Base-by-base conservation (phyloP, 257 asterid genomes). In the Scutellaria galericulata region DNA sequence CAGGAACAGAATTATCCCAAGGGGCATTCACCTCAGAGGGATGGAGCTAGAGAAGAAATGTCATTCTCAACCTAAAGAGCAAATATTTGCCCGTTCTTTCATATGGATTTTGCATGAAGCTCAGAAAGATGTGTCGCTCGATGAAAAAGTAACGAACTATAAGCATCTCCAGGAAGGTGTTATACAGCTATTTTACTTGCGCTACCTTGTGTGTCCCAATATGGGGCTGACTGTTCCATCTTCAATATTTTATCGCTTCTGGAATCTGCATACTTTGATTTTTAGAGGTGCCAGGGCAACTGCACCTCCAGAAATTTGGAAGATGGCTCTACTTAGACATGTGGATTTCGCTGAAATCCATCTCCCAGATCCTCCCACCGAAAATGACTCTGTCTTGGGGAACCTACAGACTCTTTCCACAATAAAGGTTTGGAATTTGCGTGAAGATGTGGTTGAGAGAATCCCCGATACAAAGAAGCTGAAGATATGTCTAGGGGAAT, bases 301-400 rank as follows among this genome's bases (percentile, higher is more conserved):
- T 5, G 57, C 31, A 6, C 45, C 27, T 13, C 13, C 22, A 9
- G 59, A 58, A 9, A 52, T 76, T 1, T 76, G 75, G 80, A 13
- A 42, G 27, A 61, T 68, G 80, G 45, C 58, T 8, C 62, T n/a
- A 31, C 76, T 76, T 12, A 63, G 76, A 61, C 80, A 76, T 54
- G 31, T 63, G 0, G 7, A 52, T 14, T 7, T 70, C 22, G 2
- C 5, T 0, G 7, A 3, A 5, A 1, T 31, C 15, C 6, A 7
- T 62, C 68, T 76, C 5, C 66, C 66, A 1, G 63, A 76, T 35
- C 73, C 73, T 55, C 41, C 57, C 14, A 15, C 39, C 5, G 0
- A 3, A 9, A 62, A 39, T 31, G 20, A 11, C 31, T n/a, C 22
- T 31, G 76, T 54, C 22, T 41, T 77, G 56, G 77, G 8, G 12